Evolutionary conservation across 2,329 filamentous ascomycete species (phyloP).

Genomic region (Leptographium wingfieldii): DNA sequence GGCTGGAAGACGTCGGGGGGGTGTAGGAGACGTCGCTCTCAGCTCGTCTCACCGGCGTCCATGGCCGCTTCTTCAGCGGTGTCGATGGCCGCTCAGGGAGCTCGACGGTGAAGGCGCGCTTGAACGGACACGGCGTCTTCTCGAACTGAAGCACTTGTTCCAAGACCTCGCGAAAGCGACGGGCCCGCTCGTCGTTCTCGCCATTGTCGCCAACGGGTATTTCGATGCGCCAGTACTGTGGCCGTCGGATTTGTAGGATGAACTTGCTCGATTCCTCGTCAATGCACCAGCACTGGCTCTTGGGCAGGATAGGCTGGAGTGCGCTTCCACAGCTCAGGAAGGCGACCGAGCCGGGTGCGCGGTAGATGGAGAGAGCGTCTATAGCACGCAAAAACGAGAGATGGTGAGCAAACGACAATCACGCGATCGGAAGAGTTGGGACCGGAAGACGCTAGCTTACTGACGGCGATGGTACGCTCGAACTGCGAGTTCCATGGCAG

Average conservation of each 20-base stretch:
- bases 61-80: conserved; percentile 54
- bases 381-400: neutral
- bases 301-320: conserved; percentile 74
- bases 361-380: conserved; percentile 73
- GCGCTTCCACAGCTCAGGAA: conserved; percentile 79
- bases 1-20: conserved; percentile 6
- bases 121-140: conserved; percentile 77
- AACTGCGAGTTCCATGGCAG: conserved; percentile 63
- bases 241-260: conserved; percentile 70
- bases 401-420: neutral
- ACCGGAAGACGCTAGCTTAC: conserved; percentile 28
- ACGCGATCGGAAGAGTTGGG: neutral
- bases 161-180: conserved; percentile 56
- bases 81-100: conserved; percentile 56
- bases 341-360: conserved; percentile 71
- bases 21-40: conserved; percentile 16
- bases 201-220: conserved; percentile 53
- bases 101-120: conserved; percentile 60
- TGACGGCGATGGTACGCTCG: conserved; percentile 69
- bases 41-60: conserved; percentile 39
- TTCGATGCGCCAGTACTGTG: conserved; percentile 86
- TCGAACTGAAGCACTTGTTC: conserved; percentile 70
- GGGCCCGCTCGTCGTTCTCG: conserved; percentile 46
- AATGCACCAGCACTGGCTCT: conserved; percentile 89
- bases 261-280: conserved; percentile 70